A percentile compares a stretch with the other conserved stretches of the same genome.
These are phyloP conservation scores for Polyrhizophydium stewartii DNA, from an alignment of 371 early-diverging fungal genomes.

Conservation along the genomic window DNA sequence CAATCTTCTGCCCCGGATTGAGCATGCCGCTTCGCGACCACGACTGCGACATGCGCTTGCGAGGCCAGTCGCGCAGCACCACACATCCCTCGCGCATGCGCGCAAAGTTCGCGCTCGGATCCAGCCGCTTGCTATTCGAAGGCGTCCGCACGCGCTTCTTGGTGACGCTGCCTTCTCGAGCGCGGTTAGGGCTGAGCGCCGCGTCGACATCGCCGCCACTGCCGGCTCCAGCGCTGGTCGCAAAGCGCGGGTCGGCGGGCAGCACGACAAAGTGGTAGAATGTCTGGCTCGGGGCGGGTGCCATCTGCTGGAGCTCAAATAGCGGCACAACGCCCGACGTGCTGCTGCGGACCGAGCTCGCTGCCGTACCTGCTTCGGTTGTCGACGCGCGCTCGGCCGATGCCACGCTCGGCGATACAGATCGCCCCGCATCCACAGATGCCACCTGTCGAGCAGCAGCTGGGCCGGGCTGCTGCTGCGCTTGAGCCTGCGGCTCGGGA, in stretches of 20 bases:
- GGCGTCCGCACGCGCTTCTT: background rate
- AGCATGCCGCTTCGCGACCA: background rate
- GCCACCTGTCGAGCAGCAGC: no score
- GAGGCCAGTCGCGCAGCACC: slow-evolving; percentile 10
- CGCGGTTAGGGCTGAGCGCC: background rate
- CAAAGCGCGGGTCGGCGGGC: background rate
- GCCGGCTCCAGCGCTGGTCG: background rate
- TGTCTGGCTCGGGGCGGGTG: slow-evolving; percentile 14
- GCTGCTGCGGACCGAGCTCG: no score
- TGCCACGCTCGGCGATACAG: no score
- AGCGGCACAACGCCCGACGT: no score
- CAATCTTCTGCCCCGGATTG: slow-evolving; percentile 1
- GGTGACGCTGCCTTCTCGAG: background rate
- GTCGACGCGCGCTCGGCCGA: no score
- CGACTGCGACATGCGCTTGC: slow-evolving; percentile 7
- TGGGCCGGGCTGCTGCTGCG: no score
- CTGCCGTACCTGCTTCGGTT: no score
- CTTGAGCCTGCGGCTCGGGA: no score
- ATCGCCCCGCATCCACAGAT: no score
- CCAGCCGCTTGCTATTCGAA: background rate
- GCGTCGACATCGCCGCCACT: background rate
- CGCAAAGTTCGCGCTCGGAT: background rate
- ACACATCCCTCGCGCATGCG: background rate
- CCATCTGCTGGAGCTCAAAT: slow-evolving; percentile 12
- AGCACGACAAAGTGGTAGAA: slow-evolving; percentile 6